Percentiles rank a stretch among this genome's conserved stretches.
phyloP scores from a whole-genome alignment of 192 early-diverging fungal species.

The Oehlia diaphana region DNA sequence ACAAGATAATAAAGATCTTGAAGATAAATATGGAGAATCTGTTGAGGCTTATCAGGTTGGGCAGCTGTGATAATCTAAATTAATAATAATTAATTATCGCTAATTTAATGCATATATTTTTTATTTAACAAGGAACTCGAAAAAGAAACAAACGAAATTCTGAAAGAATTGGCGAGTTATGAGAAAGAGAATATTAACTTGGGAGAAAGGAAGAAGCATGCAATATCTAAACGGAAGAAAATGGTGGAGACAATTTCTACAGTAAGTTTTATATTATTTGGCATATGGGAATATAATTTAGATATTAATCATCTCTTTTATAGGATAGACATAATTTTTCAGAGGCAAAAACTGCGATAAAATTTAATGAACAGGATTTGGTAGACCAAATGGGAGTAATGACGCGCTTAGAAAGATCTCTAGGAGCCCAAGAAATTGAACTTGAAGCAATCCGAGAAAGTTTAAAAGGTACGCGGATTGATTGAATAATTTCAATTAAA shows the following conservation, averaged over 20 bases:
- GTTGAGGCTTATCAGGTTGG: constrained; percentile 62
- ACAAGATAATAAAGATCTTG: constrained; percentile 63
- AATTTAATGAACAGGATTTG: constrained; percentile 68
- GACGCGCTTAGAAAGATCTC: constrained; percentile 58
- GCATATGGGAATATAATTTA: background rate
- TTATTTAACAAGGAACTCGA: constrained; percentile 42
- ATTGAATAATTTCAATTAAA: background rate
- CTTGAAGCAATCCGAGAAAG: constrained; percentile 79
- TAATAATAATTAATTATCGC: background rate
- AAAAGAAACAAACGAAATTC: constrained; percentile 55
- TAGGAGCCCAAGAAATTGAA: constrained; percentile 64
- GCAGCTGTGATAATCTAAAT: background rate
- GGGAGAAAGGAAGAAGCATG: constrained; percentile 83
- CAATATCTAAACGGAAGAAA: constrained; percentile 79
- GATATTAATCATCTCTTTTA: constrained; percentile 6
- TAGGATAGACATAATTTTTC: constrained; percentile 58
- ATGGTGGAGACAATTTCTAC: constrained; percentile 62
- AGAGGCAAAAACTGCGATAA: constrained; percentile 66
- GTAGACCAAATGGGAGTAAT: constrained; percentile 58
- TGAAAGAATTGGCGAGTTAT: constrained; percentile 61
- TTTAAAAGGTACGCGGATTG: constrained; percentile 46
- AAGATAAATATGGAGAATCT: constrained; percentile 55
- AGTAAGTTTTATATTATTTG: constrained; percentile 33
- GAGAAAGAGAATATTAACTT: constrained; percentile 84
- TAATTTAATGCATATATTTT: background rate